Conservation (phyloP, 106 monocot genomes). For the Dendrobium huoshanense region DNA sequence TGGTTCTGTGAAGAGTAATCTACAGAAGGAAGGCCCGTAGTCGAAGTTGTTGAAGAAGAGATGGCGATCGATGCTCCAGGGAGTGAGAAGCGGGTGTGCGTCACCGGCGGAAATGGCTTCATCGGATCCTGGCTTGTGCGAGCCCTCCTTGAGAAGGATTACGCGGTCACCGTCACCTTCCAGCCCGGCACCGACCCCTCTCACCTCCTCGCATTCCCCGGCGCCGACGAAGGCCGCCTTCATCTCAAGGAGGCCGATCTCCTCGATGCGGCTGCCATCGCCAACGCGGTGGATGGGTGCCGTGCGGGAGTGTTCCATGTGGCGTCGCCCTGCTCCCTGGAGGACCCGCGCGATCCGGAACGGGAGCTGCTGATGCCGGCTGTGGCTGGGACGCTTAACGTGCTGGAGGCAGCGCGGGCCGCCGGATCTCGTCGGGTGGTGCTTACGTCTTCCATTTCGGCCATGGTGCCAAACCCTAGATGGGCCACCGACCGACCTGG, state of each 20-base stretch:
- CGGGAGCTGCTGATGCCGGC: slow-evolving; percentile 47
- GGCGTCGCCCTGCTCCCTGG: slow-evolving; percentile 50
- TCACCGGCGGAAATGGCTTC: slow-evolving; percentile 58
- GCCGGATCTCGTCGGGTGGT: slow-evolving; percentile 47
- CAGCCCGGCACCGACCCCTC: slow-evolving; percentile 24
- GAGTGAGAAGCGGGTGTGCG: slow-evolving; percentile 24
- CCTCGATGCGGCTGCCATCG: slow-evolving; percentile 29
- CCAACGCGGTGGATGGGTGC: slow-evolving; percentile 25
- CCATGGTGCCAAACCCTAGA: slow-evolving; percentile 62
- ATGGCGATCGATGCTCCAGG: not conserved
- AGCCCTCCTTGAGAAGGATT: slow-evolving; percentile 18
- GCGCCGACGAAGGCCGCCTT: slow-evolving; percentile 12
- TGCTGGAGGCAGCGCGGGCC: slow-evolving; percentile 50
- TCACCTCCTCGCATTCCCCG: slow-evolving; percentile 34
- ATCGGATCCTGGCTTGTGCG: slow-evolving; percentile 35
- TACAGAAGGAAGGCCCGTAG: not conserved
- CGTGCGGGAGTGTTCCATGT: slow-evolving; percentile 45
- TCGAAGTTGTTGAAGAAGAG: not conserved
- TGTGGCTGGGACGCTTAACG: slow-evolving; percentile 57
- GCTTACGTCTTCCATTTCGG: slow-evolving; percentile 52
- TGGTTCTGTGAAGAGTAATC: too few relatives aligned
- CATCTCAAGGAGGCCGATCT: slow-evolving; percentile 27
- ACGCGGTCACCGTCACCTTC: slow-evolving; percentile 37
- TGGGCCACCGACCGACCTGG: slow-evolving; percentile 29
- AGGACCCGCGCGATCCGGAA: slow-evolving; percentile 34